Base-by-base conservation (phyloP, 164 flowering plant genomes). In the Vitis rupestris region DNA sequence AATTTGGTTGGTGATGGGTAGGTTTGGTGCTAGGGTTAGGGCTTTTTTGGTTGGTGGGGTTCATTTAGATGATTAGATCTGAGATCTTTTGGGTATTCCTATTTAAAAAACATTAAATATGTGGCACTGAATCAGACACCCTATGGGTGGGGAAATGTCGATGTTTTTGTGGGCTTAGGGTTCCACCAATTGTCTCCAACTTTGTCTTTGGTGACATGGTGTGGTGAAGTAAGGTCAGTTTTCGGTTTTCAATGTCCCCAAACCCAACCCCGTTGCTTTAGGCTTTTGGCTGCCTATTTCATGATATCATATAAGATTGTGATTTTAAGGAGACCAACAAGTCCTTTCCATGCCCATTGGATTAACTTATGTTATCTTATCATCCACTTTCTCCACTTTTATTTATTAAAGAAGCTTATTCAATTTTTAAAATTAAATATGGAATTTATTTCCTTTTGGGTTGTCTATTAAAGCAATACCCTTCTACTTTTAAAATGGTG, bases 91-190 rank as follows among this genome's bases (percentile, higher is more conserved):
- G 17, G 10, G 48, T 13, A 67, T 56, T 10, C 37, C 44, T 0
- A 48, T 63, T 37, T 56, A 67, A 59, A 48, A 60, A 69, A 30
- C 56, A 31, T 49, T 66, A 19, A 53, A 48, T 11, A 8, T 58
- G 75, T 66, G 66, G 65, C 27, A 50, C 29, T 52, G 52, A 59
- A 12, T 16, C 44, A 72, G 60, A 72, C 75, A 72, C 64, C 53
- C 53, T 57, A 56, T 62, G 15, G 66, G 59, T 66, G 49, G 69
- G 69, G 61, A 10, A 31, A 49, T 55, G 37, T 8, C 31, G 10
- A 5, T 31, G 48, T 51, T 50, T 65, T 51, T 50, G 56, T 15
- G 64, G 64, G 64, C 64, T 15, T 52, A 7, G 56, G 56, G 16
- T 12, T 53, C 14, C 56, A 53, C 56, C 14, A 4, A 3, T 53